Conservation (phyloP, 2,329 filamentous ascomycete genomes). For the Sporothrix brunneoviolacea region DNA sequence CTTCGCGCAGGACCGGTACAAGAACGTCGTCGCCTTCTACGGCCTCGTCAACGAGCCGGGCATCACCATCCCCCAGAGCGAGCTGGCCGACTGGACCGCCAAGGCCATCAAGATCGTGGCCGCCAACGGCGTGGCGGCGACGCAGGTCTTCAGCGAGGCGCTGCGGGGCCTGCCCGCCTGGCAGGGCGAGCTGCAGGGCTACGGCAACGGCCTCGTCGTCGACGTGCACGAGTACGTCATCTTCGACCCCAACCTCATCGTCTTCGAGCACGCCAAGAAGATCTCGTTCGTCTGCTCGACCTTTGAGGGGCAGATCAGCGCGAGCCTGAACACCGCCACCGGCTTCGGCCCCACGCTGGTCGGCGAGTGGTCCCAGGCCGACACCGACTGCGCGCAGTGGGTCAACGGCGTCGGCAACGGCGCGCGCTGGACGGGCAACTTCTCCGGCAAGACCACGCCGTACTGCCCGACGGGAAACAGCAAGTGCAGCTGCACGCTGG, state of each 20-base stretch:
- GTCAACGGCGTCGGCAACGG: conserved; percentile 88
- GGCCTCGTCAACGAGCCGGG: conserved; percentile 90
- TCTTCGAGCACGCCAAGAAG: conserved; percentile 74
- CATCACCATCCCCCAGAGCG: conserved; percentile 65
- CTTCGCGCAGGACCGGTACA: conserved; percentile 89
- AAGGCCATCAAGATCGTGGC: conserved; percentile 67
- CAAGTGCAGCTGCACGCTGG: conserved; percentile 64
- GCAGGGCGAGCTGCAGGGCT: conserved; percentile 78
- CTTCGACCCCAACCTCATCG: conserved; percentile 86
- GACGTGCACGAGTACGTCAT: conserved; percentile 98
- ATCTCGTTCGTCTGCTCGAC: conserved; percentile 82
- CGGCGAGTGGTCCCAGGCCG: conserved; percentile 95
- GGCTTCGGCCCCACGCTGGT: conserved; percentile 92
- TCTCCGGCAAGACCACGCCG: conserved; percentile 55
- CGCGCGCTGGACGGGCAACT: conserved; percentile 85
- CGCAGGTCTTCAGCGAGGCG: conserved; percentile 82
- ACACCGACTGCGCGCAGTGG: conserved; percentile 83
- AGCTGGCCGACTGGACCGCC: conserved; percentile 71
- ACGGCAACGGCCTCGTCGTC: conserved; percentile 68
- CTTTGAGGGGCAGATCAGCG: conserved; percentile 73
- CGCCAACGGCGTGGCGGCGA: conserved; percentile 62
- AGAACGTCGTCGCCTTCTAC: conserved; percentile 87
- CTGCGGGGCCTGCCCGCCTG: conserved; percentile 89
- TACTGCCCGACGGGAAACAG: conserved; percentile 62
- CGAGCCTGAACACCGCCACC: conserved; percentile 63